Percentiles rank a stretch among this genome's conserved stretches.
Evolutionary conservation across 306 rosid species (phyloP).

Genomic region (Cucurbita argyrosperma): DNA sequence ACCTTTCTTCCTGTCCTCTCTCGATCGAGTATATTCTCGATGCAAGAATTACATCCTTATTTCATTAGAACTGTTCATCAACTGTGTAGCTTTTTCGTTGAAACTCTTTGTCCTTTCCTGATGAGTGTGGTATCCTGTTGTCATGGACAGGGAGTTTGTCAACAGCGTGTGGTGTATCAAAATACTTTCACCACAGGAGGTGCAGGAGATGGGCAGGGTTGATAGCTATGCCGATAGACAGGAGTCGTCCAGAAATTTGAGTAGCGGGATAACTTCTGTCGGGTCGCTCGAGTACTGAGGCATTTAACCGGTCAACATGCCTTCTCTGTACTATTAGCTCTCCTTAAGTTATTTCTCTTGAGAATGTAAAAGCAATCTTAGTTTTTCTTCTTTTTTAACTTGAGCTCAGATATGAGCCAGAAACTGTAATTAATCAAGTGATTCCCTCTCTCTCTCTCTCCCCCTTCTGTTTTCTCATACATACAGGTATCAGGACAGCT

Average conservation of each 20-base stretch:
- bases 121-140: neutral
- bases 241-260: constrained; percentile 51
- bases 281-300: constrained; percentile 76
- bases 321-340: constrained; percentile 36
- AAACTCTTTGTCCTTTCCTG: neutral
- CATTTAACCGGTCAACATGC: constrained; percentile 23
- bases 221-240: constrained; percentile 61
- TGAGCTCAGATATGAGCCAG: constrained; percentile 33
- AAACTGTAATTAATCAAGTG: constrained; percentile 43
- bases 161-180: constrained; percentile 89
- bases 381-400: constrained; percentile 18
- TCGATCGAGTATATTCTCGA: neutral
- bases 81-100: neutral
- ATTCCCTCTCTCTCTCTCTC: neutral
- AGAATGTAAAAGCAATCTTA: constrained; percentile 30
- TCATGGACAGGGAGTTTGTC: constrained; percentile 76
- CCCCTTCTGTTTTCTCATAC: constrained; percentile 13
- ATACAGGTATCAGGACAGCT: constrained; percentile 35
- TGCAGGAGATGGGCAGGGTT: constrained; percentile 80
- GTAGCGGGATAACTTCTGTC: constrained; percentile 60
- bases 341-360: constrained; percentile 17
- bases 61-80: neutral
- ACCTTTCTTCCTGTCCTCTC: neutral
- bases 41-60: neutral
- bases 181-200: constrained; percentile 93